Conservation (phyloP, 257 asterid genomes). For the Ophiorrhiza pumila region DNA sequence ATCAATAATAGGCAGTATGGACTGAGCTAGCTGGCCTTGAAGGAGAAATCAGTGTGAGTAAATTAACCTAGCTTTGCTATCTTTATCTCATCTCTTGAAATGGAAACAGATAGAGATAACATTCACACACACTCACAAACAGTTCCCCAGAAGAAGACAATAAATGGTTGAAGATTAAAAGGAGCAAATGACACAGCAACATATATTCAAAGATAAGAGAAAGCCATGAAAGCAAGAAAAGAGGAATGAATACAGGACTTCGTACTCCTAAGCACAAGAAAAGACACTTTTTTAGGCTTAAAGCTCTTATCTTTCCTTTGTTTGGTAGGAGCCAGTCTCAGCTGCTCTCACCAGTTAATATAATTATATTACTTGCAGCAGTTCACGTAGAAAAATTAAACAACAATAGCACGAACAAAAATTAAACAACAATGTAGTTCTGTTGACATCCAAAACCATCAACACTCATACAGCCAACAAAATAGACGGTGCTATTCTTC, state of each 20-base stretch:
- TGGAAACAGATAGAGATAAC: conserved; percentile 21
- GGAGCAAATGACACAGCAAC: conserved; percentile 5
- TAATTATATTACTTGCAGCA: neutral
- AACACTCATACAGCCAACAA: neutral
- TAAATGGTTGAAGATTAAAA: conserved; percentile 18
- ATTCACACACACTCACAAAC: conserved; percentile 21
- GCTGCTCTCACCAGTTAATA: conserved; percentile 1
- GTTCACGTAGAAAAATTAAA: neutral
- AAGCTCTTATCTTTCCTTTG: too few relatives aligned
- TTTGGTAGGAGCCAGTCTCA: neutral
- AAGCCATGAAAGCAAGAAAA: conserved; percentile 3
- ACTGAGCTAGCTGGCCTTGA: neutral
- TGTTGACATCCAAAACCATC: too few relatives aligned
- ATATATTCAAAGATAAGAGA: conserved; percentile 4
- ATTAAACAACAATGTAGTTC: too few relatives aligned
- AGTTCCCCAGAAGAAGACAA: conserved; percentile 30
- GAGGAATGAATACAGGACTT: too few relatives aligned
- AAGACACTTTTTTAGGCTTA: neutral
- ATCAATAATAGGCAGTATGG: neutral
- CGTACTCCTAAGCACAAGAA: neutral
- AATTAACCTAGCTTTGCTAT: conserved; percentile 17
- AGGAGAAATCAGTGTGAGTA: conserved; percentile 12
- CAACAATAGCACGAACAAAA: neutral
- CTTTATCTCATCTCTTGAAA: conserved; percentile 33
- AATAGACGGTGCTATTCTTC: neutral